phyloP scores from a whole-genome alignment of 2,329 filamentous ascomycete genomes.

The Drechslerella dactyloides region DNA sequence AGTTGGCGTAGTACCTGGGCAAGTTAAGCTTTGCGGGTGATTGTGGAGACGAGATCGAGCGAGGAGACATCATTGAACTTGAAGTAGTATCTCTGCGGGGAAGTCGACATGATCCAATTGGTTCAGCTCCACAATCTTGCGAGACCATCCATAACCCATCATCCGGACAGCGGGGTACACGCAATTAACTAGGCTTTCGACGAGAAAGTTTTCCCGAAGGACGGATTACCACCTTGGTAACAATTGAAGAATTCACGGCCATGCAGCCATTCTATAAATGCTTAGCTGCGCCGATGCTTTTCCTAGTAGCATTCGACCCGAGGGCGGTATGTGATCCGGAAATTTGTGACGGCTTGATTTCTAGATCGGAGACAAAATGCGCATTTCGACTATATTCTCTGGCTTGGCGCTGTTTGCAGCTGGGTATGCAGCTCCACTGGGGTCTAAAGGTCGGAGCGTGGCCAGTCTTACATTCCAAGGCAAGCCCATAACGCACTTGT shows the following conservation, averaged over 20 bases:
- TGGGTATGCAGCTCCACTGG: conserved; percentile 14
- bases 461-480: conserved; percentile 22
- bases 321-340: no score
- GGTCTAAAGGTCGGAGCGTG: neutral
- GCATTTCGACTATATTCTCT: conserved; percentile 14
- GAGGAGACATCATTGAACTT: conserved; percentile 20
- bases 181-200: neutral
- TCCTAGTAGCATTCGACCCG: no score
- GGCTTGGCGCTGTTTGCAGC: conserved; percentile 9
- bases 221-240: conserved; percentile 20
- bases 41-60: conserved; percentile 31
- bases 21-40: conserved; percentile 21
- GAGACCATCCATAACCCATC: no score
- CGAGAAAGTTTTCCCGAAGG: conserved; percentile 32
- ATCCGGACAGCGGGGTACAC: neutral
- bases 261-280: conserved; percentile 12
- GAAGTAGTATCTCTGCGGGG: neutral
- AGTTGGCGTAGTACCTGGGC: neutral
- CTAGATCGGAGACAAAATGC: conserved; percentile 11
- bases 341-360: no score
- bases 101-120: neutral
- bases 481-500: conserved; percentile 38
- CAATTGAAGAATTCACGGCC: neutral
- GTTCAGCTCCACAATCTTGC: neutral
- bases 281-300: neutral